Evolutionary conservation across 208 protist genomes (phyloP).

Genomic region (Wallacemonas collosoma): DNA sequence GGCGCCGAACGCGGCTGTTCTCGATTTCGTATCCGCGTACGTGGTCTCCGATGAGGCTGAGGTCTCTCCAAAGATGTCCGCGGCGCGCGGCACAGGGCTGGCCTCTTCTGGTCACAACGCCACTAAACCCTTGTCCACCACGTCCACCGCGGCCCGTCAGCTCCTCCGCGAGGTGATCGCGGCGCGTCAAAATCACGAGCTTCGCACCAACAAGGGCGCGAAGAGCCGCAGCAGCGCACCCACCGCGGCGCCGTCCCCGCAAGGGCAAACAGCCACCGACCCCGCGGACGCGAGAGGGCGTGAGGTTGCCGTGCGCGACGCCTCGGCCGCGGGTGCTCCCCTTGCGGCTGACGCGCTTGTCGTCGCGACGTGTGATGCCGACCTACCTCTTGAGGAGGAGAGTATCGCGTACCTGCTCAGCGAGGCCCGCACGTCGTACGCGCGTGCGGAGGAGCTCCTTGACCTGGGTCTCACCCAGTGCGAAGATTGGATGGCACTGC

Average conservation of each 20-base stretch:
- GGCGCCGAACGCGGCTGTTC: not conserved
- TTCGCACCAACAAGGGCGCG: conserved; percentile 4
- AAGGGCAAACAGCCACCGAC: not conserved
- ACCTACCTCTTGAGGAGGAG: conserved; percentile 8
- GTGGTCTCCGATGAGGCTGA: not conserved
- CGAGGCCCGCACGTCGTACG: conserved; percentile 37
- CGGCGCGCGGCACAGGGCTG: too few relatives aligned
- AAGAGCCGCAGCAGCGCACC: not conserved
- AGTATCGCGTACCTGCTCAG: conserved; percentile 21
- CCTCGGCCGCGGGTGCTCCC: too few relatives aligned
- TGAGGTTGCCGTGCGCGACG: not conserved
- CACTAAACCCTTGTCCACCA: conserved; percentile 8
- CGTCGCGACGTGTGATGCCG: not conserved
- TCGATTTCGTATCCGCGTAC: conserved; percentile 1
- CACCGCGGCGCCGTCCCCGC: not conserved
- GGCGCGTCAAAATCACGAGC: conserved; percentile 12
- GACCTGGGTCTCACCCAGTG: conserved; percentile 57
- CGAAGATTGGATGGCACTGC: conserved; percentile 58
- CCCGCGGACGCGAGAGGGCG: not conserved
- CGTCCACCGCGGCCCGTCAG: not conserved
- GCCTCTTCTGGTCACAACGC: too few relatives aligned
- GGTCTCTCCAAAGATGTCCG: not conserved
- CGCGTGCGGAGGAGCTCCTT: conserved; percentile 45
- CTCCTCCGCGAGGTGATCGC: conserved; percentile 11
- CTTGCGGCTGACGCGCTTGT: not conserved